phyloP scores from a whole-genome alignment of 2,329 filamentous ascomycete genomes.

The Pezicula neosporulosa region DNA sequence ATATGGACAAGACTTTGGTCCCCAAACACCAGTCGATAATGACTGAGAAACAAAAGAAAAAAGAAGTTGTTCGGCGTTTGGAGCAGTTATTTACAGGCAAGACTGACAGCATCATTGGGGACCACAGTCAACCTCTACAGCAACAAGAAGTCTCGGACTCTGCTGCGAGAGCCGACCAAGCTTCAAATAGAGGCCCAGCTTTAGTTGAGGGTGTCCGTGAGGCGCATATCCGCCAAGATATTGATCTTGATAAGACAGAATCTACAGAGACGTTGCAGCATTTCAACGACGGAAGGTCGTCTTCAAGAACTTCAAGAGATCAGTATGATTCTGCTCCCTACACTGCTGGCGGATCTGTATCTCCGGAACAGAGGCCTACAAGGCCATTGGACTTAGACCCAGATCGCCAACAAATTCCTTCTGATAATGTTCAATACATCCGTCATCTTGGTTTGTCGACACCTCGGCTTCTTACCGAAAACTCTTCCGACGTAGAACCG shows the following conservation, averaged over 20 bases:
- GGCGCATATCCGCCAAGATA: constrained; percentile 30
- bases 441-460: constrained; percentile 67
- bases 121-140: constrained; percentile 22
- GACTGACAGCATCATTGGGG: constrained; percentile 31
- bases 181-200: constrained; percentile 14
- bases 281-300: no score
- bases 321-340: constrained; percentile 9
- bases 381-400: constrained; percentile 74
- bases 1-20: constrained; percentile 68
- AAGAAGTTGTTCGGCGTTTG: constrained; percentile 69
- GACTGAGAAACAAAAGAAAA: constrained; percentile 73
- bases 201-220: constrained; percentile 33
- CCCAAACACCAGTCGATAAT: constrained; percentile 55
- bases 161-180: constrained; percentile 37
- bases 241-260: constrained; percentile 14
- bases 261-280: not conserved
- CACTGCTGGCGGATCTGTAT: constrained; percentile 17
- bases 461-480: constrained; percentile 47
- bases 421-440: constrained; percentile 78
- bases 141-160: constrained; percentile 50
- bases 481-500: constrained; percentile 49
- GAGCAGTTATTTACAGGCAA: constrained; percentile 83
- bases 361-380: constrained; percentile 72
- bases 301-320: constrained; percentile 18
- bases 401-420: constrained; percentile 69